phyloP scores from a whole-genome alignment of 129 eudicot species.

The Heracleum sosnowskyi region DNA sequence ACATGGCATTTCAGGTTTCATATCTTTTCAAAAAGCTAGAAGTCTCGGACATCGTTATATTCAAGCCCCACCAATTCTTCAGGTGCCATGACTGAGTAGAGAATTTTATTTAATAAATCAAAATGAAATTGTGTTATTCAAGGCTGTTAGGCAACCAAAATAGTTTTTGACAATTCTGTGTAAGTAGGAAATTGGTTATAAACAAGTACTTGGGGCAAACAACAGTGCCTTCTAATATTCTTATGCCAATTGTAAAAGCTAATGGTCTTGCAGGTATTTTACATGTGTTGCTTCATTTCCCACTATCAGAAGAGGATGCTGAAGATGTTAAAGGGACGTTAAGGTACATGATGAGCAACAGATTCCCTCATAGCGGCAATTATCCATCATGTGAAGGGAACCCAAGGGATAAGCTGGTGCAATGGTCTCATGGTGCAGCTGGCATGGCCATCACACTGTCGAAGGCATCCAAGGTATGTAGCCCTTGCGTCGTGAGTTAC shows the following conservation, averaged over 20 bases:
- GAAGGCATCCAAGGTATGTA: constrained; percentile 75
- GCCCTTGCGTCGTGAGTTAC: background rate
- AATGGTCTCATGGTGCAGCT: constrained; percentile 92
- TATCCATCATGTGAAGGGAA: constrained; percentile 88
- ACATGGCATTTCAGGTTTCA: constrained; percentile 48
- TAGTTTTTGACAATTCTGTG: constrained; percentile 10
- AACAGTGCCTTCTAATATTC: constrained; percentile 36
- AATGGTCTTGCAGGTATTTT: constrained; percentile 89
- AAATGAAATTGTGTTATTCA: background rate
- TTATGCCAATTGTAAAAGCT: constrained; percentile 63
- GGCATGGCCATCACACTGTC: constrained; percentile 72
- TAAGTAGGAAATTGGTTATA: constrained; percentile 54
- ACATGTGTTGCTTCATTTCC: too few species aligned
- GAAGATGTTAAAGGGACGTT: too few species aligned
- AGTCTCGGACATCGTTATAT: constrained; percentile 83
- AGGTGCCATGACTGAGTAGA: constrained; percentile 36
- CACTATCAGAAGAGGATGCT: too few species aligned
- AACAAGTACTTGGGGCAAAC: constrained; percentile 57
- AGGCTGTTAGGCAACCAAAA: background rate
- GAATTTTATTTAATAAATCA: background rate
- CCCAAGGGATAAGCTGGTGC: constrained; percentile 71
- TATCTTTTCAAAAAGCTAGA: constrained; percentile 75
- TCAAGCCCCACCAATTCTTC: constrained; percentile 87
- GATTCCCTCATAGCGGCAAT: constrained; percentile 83
- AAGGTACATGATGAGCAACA: constrained; percentile 84